Evolutionary conservation across 2,329 filamentous ascomycete genomes (phyloP).

Genomic region (Alternaria arbusti): DNA sequence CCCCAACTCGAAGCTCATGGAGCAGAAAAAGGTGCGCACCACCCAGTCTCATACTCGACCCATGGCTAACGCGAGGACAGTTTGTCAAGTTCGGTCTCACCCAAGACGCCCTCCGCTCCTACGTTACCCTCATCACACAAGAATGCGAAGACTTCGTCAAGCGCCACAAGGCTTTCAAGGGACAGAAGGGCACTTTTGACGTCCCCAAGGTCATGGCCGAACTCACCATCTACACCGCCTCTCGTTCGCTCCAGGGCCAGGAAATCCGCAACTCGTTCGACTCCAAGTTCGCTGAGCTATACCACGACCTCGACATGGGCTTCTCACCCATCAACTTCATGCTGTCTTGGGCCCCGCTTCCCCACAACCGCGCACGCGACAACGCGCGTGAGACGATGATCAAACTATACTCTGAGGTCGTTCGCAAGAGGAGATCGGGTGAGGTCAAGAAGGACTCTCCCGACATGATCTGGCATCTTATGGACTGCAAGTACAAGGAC

Average conservation of each 20-base stretch:
- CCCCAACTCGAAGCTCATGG: constrained; percentile 90
- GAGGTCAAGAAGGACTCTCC: constrained; percentile 57
- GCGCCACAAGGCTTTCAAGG: constrained; percentile 70
- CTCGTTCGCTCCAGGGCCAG: constrained; percentile 82
- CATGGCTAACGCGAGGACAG: constrained; percentile 46
- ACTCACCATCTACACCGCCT: constrained; percentile 89
- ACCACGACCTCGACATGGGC: constrained; percentile 89
- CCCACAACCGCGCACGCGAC: constrained; percentile 85
- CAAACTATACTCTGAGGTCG: constrained; percentile 81
- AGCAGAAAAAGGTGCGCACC: constrained; percentile 82
- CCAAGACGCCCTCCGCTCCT: constrained; percentile 74
- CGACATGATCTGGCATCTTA: constrained; percentile 91
- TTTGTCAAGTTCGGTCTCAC: constrained; percentile 85
- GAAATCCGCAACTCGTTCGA: constrained; percentile 83
- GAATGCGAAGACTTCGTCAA: constrained; percentile 79
- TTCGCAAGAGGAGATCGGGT: constrained; percentile 70
- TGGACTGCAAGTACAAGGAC: constrained; percentile 85
- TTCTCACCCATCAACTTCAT: constrained; percentile 91
- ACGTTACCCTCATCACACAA: constrained; percentile 77
- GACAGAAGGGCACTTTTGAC: constrained; percentile 70
- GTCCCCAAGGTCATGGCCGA: constrained; percentile 80
- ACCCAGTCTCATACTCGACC: neutral
- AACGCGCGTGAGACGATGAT: constrained; percentile 80
- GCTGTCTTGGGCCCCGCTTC: constrained; percentile 85
- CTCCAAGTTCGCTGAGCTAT: constrained; percentile 78